A percentile compares a stretch with the other conserved stretches of the same genome.
phyloP scores from a whole-genome alignment of 441 rosid species.

The Oxalis stricta region DNA sequence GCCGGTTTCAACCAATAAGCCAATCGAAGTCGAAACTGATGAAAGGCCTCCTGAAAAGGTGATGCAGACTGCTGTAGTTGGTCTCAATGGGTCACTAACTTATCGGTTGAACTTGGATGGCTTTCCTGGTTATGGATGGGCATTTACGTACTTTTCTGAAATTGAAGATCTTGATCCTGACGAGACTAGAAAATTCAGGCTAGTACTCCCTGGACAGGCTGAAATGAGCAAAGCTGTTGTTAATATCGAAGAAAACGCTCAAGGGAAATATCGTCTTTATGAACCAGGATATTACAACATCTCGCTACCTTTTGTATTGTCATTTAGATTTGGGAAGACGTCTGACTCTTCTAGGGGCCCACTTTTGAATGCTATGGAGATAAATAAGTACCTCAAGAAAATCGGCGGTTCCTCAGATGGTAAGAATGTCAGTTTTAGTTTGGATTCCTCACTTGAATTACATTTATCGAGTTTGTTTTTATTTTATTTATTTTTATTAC shows the following conservation, averaged over 20 bases:
- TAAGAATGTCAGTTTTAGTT: conserved; percentile 12
- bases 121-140: conserved; percentile 92
- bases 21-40: conserved; percentile 27
- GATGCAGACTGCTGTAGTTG: conserved; percentile 98
- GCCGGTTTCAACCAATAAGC: conserved; percentile 47
- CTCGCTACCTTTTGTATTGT: conserved; percentile 70
- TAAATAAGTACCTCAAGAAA: conserved; percentile 52
- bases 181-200: conserved; percentile 81
- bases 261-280: conserved; percentile 55
- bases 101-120: conserved; percentile 85
- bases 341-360: conserved; percentile 87
- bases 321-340: conserved; percentile 66
- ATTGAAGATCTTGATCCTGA: conserved; percentile 56
- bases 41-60: conserved; percentile 77
- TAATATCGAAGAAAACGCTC: conserved; percentile 83
- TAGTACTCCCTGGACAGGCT: conserved; percentile 63
- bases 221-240: conserved; percentile 67
- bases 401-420: conserved; percentile 74
- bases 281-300: conserved; percentile 77
- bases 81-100: conserved; percentile 71
- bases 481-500: conserved; percentile 13
- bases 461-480: not conserved
- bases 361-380: conserved; percentile 90
- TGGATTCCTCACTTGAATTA: not conserved
- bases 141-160: conserved; percentile 73